Evolutionary conservation across 768 basidiomycete species (phyloP).

Genomic region (Lactarius quietus): DNA sequence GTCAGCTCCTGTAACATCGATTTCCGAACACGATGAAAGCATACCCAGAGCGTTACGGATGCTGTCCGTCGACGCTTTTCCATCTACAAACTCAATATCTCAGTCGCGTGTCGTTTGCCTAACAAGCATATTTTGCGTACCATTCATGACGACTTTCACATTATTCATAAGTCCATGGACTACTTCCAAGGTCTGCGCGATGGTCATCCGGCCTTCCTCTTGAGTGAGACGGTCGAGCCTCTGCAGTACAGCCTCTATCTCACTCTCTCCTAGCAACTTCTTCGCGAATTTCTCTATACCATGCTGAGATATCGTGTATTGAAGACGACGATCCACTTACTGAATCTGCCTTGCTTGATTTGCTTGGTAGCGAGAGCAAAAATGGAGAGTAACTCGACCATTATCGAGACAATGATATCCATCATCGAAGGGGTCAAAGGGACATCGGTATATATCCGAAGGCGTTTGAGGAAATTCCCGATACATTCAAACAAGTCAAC

Average conservation of each 20-base stretch:
- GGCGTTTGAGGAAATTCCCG: constrained; percentile 2
- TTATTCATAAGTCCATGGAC: constrained; percentile 1
- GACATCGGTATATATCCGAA: background rate
- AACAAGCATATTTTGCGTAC: background rate
- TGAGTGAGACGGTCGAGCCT: background rate
- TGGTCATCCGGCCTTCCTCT: constrained; percentile 1
- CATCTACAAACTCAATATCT: background rate
- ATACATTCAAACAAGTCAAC: constrained; percentile 6
- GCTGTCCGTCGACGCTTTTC: background rate
- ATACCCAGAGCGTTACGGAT: background rate
- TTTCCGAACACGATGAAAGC: background rate
- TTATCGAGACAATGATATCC: background rate
- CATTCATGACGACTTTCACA: constrained; percentile 2
- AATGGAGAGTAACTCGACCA: background rate
- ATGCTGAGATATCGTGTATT: background rate
- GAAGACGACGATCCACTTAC: background rate
- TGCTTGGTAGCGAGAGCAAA: constrained; percentile 8
- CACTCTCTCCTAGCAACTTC: constrained; percentile 8
- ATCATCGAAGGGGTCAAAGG: background rate
- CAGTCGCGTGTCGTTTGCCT: too few species aligned
- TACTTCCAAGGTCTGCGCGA: background rate
- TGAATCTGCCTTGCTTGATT: background rate
- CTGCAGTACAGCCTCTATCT: background rate
- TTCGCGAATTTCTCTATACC: constrained; percentile 1
- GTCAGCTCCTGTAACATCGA: background rate